Conservation (phyloP, 108 stramenopile genomes). For the Nitzschia sp. region DNA sequence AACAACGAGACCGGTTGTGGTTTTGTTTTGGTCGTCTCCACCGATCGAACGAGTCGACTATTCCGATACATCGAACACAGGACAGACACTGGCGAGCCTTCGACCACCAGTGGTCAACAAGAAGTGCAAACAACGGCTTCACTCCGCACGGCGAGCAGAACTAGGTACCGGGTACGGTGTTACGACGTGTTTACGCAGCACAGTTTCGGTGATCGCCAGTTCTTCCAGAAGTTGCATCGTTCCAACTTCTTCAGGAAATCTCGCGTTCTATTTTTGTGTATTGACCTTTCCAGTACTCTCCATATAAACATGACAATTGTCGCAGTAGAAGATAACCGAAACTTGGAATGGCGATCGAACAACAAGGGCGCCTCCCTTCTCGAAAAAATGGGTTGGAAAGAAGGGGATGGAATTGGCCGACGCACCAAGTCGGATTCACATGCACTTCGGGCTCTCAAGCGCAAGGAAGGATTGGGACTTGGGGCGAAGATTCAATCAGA, state of each 20-base stretch:
- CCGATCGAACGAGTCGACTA: no score
- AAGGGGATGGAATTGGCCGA: constrained; percentile 84
- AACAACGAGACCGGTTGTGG: no score
- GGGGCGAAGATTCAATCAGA: constrained; percentile 56
- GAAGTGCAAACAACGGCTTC: no score
- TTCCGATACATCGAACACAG: no score
- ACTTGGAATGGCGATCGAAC: constrained; percentile 66
- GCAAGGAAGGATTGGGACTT: constrained; percentile 60
- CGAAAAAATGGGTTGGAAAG: constrained; percentile 91
- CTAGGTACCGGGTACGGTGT: no score
- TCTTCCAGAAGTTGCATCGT: constrained; percentile 18
- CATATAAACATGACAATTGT: constrained; percentile 68
- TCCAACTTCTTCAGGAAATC: constrained; percentile 3
- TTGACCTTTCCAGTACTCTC: not conserved
- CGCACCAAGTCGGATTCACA: constrained; percentile 18
- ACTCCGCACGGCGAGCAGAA: no score
- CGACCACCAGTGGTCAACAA: no score
- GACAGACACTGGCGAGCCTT: no score
- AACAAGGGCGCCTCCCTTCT: constrained; percentile 72
- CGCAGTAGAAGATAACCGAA: constrained; percentile 61
- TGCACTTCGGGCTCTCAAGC: constrained; percentile 28
- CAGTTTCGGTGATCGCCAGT: no score
- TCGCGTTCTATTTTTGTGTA: no score
- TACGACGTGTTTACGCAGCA: no score
- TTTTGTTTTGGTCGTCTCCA: no score